Evolutionary conservation across 106 monocot species (phyloP).

Genomic region (Apostasia shenzhenica): DNA sequence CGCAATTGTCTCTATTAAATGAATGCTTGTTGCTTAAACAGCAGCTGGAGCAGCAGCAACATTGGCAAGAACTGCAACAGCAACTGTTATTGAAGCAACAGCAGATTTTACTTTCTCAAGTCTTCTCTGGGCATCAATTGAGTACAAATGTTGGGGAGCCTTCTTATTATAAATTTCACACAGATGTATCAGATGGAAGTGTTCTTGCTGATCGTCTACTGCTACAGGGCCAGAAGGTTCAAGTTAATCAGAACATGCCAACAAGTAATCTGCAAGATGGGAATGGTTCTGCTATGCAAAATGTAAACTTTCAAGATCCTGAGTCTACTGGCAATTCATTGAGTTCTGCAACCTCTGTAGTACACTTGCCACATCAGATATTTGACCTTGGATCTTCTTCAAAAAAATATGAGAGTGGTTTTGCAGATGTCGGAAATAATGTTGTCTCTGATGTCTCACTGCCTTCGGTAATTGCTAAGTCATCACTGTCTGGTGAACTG

Average conservation of each 20-base stretch:
- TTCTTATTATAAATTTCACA: conserved; percentile 26
- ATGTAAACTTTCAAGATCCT: conserved; percentile 14
- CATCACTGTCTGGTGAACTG: conserved; percentile 1
- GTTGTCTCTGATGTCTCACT: neutral
- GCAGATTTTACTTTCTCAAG: conserved; percentile 53
- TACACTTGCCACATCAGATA: conserved; percentile 45
- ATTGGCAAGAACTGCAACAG: conserved; percentile 25
- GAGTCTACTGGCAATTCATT: conserved; percentile 10
- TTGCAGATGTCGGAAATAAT: conserved; percentile 1
- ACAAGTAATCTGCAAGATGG: conserved; percentile 13
- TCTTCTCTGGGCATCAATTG: conserved; percentile 43
- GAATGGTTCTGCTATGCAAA: conserved; percentile 13
- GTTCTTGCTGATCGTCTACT: conserved; percentile 19
- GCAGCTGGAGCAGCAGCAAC: conserved; percentile 26
- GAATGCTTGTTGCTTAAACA: conserved; percentile 58
- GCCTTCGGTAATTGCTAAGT: neutral
- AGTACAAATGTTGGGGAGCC: conserved; percentile 32
- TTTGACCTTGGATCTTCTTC: conserved; percentile 16
- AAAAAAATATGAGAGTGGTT: conserved; percentile 13
- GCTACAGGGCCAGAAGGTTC: conserved; percentile 24
- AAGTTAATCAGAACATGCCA: conserved; percentile 29
- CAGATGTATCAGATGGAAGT: conserved; percentile 21
- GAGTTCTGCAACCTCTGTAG: conserved; percentile 8
- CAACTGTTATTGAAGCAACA: conserved; percentile 29
- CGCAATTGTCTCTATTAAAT: conserved; percentile 45